Evolutionary conservation across 495 filamentous ascomycete species (phyloP).

Genomic region (Recurvomyces mirabilis): DNA sequence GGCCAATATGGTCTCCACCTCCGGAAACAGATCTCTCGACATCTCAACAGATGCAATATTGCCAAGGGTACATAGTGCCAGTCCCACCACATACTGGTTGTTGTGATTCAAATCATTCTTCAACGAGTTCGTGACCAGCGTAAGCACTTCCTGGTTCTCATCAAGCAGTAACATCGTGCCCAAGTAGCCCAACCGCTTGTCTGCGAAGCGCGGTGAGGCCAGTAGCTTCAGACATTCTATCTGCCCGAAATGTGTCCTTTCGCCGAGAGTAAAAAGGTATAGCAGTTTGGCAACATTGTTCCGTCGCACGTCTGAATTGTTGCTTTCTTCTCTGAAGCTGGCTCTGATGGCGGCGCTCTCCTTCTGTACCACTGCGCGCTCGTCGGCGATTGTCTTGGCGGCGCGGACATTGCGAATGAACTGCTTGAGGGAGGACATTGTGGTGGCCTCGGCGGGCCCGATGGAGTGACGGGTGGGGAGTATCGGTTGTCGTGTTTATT

Average conservation of each 20-base stretch:
- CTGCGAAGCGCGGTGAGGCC: slow-evolving; percentile 91
- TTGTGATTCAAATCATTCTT: slow-evolving; percentile 89
- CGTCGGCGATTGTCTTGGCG: slow-evolving; percentile 96
- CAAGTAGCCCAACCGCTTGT: slow-evolving; percentile 92
- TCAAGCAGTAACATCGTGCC: slow-evolving; percentile 93
- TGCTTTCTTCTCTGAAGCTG: slow-evolving; percentile 93
- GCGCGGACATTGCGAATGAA: slow-evolving; percentile 98
- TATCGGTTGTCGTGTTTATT: no score
- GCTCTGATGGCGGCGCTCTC: slow-evolving; percentile 95
- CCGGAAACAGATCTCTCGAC: slow-evolving; percentile 93
- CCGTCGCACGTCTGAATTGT: slow-evolving; percentile 77
- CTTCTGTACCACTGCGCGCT: slow-evolving; percentile 95
- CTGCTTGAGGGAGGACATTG: slow-evolving; percentile 67
- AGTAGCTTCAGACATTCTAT: slow-evolving; percentile 98
- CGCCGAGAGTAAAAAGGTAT: slow-evolving; percentile 96
- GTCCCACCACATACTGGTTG: slow-evolving; percentile 96
- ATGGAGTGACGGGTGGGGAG: no score
- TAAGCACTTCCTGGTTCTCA: slow-evolving; percentile 97
- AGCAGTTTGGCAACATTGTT: slow-evolving; percentile 98
- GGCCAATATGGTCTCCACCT: slow-evolving; percentile 81
- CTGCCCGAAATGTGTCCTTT: slow-evolving; percentile 96
- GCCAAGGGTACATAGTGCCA: slow-evolving; percentile 87
- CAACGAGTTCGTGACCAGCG: slow-evolving; percentile 90
- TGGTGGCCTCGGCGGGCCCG: no score
- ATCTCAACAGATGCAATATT: slow-evolving; percentile 98